Conservation (phyloP, 345 rosid genomes). For the Hypericum perforatum region DNA sequence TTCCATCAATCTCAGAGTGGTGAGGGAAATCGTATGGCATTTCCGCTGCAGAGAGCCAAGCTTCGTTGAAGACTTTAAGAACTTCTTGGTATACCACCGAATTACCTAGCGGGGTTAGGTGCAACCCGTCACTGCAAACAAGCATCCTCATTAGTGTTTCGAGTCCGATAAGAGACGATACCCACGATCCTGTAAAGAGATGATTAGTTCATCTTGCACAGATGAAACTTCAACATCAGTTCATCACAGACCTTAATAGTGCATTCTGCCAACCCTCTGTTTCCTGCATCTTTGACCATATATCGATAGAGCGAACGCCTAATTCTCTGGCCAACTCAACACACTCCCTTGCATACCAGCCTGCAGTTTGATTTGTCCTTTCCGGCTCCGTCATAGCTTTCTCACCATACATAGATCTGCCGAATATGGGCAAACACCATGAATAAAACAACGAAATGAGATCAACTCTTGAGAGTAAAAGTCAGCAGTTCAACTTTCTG, state of each 20-base stretch:
- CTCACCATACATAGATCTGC: conserved; percentile 64
- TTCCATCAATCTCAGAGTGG: conserved; percentile 51
- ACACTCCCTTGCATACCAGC: conserved; percentile 62
- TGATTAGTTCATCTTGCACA: too few species aligned
- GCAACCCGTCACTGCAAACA: conserved; percentile 69
- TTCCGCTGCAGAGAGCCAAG: conserved; percentile 60
- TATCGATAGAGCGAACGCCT: conserved; percentile 40
- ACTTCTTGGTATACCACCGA: conserved; percentile 54
- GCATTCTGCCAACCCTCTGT: conserved; percentile 70
- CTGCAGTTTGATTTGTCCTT: conserved; percentile 70
- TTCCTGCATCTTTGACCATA: conserved; percentile 92
- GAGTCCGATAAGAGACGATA: conserved; percentile 1
- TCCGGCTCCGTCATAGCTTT: conserved; percentile 61
- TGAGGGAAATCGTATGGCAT: conserved; percentile 83
- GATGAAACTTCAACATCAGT: background rate
- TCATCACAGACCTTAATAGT: conserved; percentile 49
- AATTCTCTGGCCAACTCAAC: conserved; percentile 54
- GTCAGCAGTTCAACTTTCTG: background rate
- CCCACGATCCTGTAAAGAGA: too few species aligned
- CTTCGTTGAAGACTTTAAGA: conserved; percentile 42
- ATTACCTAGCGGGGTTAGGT: conserved; percentile 73
- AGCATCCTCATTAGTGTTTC: conserved; percentile 6
- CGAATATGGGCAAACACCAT: conserved; percentile 6
- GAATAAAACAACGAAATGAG: background rate
- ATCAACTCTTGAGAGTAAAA: background rate